Conservation (phyloP, 805 yeast genomes). For the Suhomyces vadensis region DNA sequence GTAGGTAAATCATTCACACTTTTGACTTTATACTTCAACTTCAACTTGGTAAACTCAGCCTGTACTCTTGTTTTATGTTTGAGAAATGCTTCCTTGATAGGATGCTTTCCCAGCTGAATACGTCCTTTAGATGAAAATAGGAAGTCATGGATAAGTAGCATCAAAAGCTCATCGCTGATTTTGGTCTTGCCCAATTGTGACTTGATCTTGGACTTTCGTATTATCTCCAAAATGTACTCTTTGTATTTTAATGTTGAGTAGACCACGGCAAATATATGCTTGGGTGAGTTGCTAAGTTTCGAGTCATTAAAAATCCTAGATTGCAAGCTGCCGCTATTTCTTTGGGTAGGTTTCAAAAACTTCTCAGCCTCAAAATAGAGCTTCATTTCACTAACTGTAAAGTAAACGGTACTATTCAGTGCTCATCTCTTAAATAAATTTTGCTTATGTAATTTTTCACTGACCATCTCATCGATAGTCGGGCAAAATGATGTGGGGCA, state of each 20-base stretch:
- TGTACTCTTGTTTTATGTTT: constrained; percentile 76
- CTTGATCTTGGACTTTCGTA: constrained; percentile 68
- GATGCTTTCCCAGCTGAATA: constrained; percentile 86
- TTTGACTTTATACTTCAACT: constrained; percentile 67
- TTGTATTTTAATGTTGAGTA: constrained; percentile 73
- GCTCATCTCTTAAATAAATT: neutral
- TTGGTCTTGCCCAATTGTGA: constrained; percentile 39
- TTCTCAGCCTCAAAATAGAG: constrained; percentile 45
- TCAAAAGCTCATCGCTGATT: constrained; percentile 53
- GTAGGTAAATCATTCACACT: constrained; percentile 49
- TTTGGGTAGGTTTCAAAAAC: constrained; percentile 28
- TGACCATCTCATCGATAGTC: no score
- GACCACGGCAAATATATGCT: constrained; percentile 83
- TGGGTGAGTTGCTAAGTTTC: constrained; percentile 55
- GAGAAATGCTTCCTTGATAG: constrained; percentile 77
- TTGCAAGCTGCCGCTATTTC: constrained; percentile 35
- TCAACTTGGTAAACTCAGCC: constrained; percentile 79
- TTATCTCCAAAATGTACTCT: constrained; percentile 59
- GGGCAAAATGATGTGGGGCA: no score
- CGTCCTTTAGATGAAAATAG: constrained; percentile 73
- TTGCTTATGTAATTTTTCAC: neutral
- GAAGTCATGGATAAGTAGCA: constrained; percentile 78
- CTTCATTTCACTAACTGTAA: constrained; percentile 28
- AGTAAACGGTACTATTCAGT: neutral
- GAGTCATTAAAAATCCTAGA: constrained; percentile 39